A percentile compares a stretch with the other conserved stretches of the same genome.
Evolutionary conservation across 164 flowering plant species (phyloP).

Genomic region (Piper betle): DNA sequence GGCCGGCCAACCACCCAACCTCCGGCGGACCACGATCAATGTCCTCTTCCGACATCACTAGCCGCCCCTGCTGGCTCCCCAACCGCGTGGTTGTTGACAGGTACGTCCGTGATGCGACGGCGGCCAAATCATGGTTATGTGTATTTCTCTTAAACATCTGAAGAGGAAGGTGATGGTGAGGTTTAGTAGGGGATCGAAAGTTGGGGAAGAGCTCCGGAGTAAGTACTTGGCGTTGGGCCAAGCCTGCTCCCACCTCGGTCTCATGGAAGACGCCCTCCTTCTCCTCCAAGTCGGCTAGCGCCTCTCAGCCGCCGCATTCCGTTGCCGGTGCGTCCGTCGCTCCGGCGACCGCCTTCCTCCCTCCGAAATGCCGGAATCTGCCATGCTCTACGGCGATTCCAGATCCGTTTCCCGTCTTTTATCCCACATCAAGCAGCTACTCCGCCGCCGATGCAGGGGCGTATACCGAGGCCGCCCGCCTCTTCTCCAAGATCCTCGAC

Average conservation of each 20-base stretch:
- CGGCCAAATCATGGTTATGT: slow-evolving; percentile 13
- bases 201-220: slow-evolving; percentile 18
- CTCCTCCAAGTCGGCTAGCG: slow-evolving; percentile 91
- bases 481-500: slow-evolving; percentile 82
- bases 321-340: slow-evolving; percentile 63
- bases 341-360: slow-evolving; percentile 74
- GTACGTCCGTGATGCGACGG: slow-evolving; percentile 45
- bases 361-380: slow-evolving; percentile 11
- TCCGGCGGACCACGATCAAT: no score
- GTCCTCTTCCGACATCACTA: slow-evolving; percentile 31
- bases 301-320: slow-evolving; percentile 65
- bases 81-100: slow-evolving; percentile 45
- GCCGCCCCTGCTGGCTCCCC: no score
- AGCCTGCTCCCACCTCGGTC: slow-evolving; percentile 83
- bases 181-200: slow-evolving; percentile 14
- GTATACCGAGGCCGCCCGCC: slow-evolving; percentile 74
- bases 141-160: no score
- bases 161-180: no score
- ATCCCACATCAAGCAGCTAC: slow-evolving; percentile 69
- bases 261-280: slow-evolving; percentile 92
- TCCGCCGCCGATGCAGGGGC: slow-evolving; percentile 92
- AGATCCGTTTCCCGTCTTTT: slow-evolving; percentile 54
- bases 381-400: slow-evolving; percentile 23
- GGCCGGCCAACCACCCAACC: no score
- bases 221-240: slow-evolving; percentile 83